Evolutionary conservation across 331 rosid species (phyloP).

Genomic region (Quercus phellos): DNA sequence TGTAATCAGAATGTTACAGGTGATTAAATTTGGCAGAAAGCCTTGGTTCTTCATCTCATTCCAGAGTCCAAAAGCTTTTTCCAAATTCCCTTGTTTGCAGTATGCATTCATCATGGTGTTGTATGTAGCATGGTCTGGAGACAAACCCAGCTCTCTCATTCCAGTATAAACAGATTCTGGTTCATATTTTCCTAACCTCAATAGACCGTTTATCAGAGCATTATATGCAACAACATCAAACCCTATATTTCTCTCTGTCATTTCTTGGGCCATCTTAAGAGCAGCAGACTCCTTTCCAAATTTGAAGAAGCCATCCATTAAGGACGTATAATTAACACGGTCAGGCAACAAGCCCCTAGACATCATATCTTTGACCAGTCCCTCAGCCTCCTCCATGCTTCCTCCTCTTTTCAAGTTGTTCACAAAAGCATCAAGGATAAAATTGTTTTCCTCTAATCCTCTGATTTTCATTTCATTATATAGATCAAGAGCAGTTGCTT

Average conservation of each 20-base stretch:
- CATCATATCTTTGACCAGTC: conserved; percentile 46
- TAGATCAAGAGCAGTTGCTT: conserved; percentile 52
- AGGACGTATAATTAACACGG: conserved; percentile 64
- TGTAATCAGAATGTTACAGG: conserved; percentile 55
- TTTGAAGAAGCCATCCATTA: conserved; percentile 77
- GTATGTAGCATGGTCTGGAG: conserved; percentile 72
- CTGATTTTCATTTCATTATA: conserved; percentile 60
- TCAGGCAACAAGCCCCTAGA: conserved; percentile 67
- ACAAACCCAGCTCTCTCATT: conserved; percentile 63
- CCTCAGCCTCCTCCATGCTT: conserved; percentile 64
- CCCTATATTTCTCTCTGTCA: conserved; percentile 51
- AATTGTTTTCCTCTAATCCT: conserved; percentile 60
- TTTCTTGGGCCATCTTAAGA: conserved; percentile 62
- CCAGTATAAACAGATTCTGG: conserved; percentile 52
- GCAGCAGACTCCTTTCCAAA: conserved; percentile 62
- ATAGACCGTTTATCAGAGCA: conserved; percentile 67
- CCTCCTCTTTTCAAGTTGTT: conserved; percentile 64
- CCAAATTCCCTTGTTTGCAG: conserved; percentile 54
- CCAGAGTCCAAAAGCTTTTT: conserved; percentile 58
- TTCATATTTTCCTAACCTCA: conserved; percentile 69
- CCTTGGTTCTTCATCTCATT: conserved; percentile 73
- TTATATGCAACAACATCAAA: conserved; percentile 82
- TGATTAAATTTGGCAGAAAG: conserved; percentile 48
- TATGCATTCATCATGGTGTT: conserved; percentile 62
- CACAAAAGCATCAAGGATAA: conserved; percentile 64